These are phyloP conservation scores for Apostasia ramifera DNA, from an alignment of 106 monocot genomes.

Conservation along the genomic window DNA sequence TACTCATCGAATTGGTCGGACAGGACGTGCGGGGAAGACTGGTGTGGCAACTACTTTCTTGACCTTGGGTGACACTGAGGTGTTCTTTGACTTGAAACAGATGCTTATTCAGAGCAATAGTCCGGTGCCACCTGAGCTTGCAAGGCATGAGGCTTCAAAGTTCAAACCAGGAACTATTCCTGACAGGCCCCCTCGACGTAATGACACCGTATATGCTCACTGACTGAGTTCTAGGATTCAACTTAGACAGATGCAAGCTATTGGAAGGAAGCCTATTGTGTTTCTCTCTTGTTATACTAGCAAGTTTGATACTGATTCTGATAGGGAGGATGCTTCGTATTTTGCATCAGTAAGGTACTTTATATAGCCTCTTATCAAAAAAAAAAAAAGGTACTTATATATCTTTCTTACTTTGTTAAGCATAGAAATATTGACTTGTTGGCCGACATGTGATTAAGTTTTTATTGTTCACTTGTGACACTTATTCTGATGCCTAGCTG, in stretches of 20 bases:
- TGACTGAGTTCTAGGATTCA: slow-evolving; percentile 2
- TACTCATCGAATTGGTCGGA: slow-evolving; percentile 95
- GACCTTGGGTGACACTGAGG: slow-evolving; percentile 74
- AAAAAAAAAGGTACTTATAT: too few species aligned
- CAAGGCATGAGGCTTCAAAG: slow-evolving; percentile 92
- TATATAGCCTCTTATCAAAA: too few species aligned
- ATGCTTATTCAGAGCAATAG: slow-evolving; percentile 95
- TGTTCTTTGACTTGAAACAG: slow-evolving; percentile 98
- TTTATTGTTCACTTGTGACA: too few species aligned
- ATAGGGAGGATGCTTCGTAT: background rate
- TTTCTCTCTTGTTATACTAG: background rate
- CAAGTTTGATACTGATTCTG: background rate
- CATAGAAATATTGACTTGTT: background rate
- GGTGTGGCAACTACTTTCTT: slow-evolving; percentile 89
- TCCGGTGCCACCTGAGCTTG: slow-evolving; percentile 84
- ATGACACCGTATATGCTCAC: slow-evolving; percentile 82
- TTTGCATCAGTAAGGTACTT: slow-evolving; percentile 4
- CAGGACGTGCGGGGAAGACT: slow-evolving; percentile 93
- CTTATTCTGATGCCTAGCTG: too few species aligned
- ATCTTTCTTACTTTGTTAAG: background rate
- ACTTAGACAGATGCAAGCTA: background rate
- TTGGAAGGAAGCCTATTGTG: background rate
- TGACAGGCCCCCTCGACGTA: slow-evolving; percentile 86
- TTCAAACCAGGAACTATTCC: slow-evolving; percentile 89
- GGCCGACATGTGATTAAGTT: background rate